These are phyloP conservation scores for Hericium erinaceus DNA, from an alignment of 768 basidiomycete genomes.

Conservation along the genomic window DNA sequence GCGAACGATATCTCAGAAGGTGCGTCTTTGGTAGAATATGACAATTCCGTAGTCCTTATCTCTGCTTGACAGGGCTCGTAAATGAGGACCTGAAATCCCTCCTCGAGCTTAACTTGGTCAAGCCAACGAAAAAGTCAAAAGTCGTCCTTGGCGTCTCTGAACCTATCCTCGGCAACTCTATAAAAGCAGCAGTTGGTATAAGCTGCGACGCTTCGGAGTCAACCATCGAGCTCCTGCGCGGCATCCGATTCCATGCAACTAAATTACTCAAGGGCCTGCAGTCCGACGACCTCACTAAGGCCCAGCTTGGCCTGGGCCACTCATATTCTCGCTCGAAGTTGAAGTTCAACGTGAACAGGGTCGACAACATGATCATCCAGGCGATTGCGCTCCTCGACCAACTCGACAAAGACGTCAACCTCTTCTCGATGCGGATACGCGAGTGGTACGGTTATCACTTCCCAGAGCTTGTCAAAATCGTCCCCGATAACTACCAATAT, in stretches of 20 bases:
- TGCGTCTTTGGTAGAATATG: conserved; percentile 25
- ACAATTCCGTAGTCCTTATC: conserved; percentile 1
- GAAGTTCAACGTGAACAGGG: conserved; percentile 94
- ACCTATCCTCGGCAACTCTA: conserved; percentile 59
- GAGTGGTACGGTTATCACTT: conserved; percentile 99
- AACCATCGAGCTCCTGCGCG: conserved; percentile 80
- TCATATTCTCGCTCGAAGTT: conserved; percentile 96
- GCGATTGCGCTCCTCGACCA: conserved; percentile 97
- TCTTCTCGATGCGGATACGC: conserved; percentile 95
- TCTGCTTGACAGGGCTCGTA: conserved; percentile 51
- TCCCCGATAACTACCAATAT: conserved; percentile 91
- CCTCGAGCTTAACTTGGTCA: conserved; percentile 81
- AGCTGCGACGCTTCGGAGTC: conserved; percentile 76
- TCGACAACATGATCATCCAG: conserved; percentile 99
- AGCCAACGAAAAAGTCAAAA: conserved; percentile 57
- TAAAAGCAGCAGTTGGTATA: conserved; percentile 64
- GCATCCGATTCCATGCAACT: conserved; percentile 83
- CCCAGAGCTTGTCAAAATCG: conserved; percentile 89
- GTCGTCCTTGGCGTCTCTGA: conserved; percentile 79
- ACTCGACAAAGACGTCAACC: conserved; percentile 98
- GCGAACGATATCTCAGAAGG: conserved; percentile 96
- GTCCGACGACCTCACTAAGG: conserved; percentile 79
- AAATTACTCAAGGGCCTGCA: conserved; percentile 87
- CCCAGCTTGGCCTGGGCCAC: conserved; percentile 95
- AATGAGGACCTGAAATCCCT: conserved; percentile 78